A percentile compares a stretch with the other conserved stretches of the same genome.
These are phyloP conservation scores for Gonapodya sp. DNA, from an alignment of 192 early-diverging fungal genomes.

Conservation along the genomic window DNA sequence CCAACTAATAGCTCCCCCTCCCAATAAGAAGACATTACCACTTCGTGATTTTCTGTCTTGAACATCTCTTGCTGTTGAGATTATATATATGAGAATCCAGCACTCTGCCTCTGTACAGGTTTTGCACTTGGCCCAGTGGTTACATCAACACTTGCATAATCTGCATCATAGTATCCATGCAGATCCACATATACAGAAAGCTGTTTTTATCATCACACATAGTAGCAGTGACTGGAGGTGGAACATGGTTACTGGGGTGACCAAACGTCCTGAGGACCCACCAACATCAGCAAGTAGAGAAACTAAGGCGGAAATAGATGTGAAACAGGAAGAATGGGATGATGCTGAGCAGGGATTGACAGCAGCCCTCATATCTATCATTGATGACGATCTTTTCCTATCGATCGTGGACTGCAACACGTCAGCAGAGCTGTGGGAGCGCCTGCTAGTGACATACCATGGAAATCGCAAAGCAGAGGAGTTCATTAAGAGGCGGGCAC, in stretches of 20 bases:
- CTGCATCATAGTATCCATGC: neutral
- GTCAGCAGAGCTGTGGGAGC: too few species aligned
- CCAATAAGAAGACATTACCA: neutral
- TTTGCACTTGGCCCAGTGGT: too few species aligned
- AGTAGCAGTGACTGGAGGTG: neutral
- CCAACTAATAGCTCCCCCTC: neutral
- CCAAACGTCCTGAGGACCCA: neutral
- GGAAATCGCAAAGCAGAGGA: too few species aligned
- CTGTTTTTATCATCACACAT: neutral
- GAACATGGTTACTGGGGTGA: too few species aligned
- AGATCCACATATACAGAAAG: neutral
- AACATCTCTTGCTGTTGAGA: too few species aligned
- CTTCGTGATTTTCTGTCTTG: neutral
- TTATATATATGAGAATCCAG: too few species aligned
- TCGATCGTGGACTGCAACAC: too few species aligned
- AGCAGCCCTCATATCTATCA: neutral
- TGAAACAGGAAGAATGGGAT: too few species aligned
- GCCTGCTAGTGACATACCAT: too few species aligned
- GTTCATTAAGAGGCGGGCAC: too few species aligned
- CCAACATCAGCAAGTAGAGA: neutral
- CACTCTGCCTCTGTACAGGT: too few species aligned
- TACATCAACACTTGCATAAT: neutral
- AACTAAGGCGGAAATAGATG: neutral
- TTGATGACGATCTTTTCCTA: too few species aligned
- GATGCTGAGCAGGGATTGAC: neutral